A percentile compares a stretch with the other conserved stretches of the same genome.
Evolutionary conservation across 225 moss, liverwort and hornwort genomes (phyloP).

Genomic region (Sphagnum contortum): DNA sequence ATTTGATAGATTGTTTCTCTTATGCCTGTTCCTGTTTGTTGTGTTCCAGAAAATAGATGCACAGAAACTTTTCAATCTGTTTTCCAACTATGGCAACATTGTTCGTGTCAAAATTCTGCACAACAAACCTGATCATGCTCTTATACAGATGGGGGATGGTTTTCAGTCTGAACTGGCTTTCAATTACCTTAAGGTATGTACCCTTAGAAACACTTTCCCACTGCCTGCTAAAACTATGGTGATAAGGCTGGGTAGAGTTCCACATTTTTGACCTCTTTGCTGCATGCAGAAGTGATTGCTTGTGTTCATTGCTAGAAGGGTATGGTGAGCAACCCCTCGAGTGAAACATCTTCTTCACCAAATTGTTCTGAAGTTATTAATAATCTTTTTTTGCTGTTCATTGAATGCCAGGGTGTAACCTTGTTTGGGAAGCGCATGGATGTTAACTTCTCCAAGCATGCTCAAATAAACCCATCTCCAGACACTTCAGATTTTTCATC

Average conservation of each 20-base stretch:
- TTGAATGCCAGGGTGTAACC: conserved; percentile 63
- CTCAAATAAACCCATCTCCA: conserved; percentile 97
- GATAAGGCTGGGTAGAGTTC: too few species aligned
- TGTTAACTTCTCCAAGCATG: conserved; percentile 98
- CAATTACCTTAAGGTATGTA: conserved; percentile 78
- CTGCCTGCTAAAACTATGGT: too few species aligned
- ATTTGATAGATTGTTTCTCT: too few species aligned
- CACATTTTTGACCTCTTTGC: too few species aligned
- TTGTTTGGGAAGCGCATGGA: conserved; percentile 97
- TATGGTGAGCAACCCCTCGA: too few species aligned
- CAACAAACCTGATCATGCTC: conserved; percentile 99
- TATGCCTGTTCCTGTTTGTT: background rate
- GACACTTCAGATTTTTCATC: conserved; percentile 97
- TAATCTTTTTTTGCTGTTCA: too few species aligned
- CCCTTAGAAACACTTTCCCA: too few species aligned
- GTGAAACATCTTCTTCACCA: too few species aligned
- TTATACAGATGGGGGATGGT: conserved; percentile 99
- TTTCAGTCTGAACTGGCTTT: conserved; percentile 97
- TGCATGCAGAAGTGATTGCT: too few species aligned
- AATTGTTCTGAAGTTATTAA: too few species aligned
- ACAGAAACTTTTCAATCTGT: conserved; percentile 95
- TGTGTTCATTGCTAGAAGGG: too few species aligned
- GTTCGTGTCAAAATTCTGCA: conserved; percentile 96
- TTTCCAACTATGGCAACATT: conserved; percentile 99
- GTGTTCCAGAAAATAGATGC: conserved; percentile 78